phyloP scores from a whole-genome alignment of 768 basidiomycete species.

The Dendrothele bispora region DNA sequence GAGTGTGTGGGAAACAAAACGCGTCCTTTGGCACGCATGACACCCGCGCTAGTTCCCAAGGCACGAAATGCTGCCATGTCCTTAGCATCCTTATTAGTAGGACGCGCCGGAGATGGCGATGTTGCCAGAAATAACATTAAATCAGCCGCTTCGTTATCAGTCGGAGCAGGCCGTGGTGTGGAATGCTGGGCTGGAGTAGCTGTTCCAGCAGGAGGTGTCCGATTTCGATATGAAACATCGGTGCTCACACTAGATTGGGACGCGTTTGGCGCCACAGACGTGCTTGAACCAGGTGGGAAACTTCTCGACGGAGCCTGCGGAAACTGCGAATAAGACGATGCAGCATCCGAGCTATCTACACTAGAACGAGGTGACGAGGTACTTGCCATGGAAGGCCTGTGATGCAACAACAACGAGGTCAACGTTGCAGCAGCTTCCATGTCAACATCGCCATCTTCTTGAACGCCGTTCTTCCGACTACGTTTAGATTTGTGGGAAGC shows the following conservation, averaged over 20 bases:
- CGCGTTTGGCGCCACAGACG: conserved; percentile 31
- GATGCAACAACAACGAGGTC: conserved; percentile 67
- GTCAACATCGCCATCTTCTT: conserved; percentile 61
- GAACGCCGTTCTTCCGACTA: conserved; percentile 28
- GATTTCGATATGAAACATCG: conserved; percentile 32
- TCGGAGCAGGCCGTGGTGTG: conserved; percentile 54
- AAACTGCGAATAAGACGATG: conserved; percentile 60
- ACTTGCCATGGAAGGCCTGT: conserved; percentile 61
- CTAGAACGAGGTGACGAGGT: conserved; percentile 72
- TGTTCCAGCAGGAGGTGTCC: conserved; percentile 37
- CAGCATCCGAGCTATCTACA: conserved; percentile 66
- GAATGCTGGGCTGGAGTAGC: conserved; percentile 28
- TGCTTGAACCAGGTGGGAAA: conserved; percentile 39
- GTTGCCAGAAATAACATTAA: conserved; percentile 84
- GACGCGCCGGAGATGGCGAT: conserved; percentile 77
- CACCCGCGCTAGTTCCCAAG: conserved; percentile 41
- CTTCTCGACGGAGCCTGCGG: conserved; percentile 69
- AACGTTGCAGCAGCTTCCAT: conserved; percentile 84
- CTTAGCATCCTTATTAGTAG: conserved; percentile 49
- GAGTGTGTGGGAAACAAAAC: conserved; percentile 60
- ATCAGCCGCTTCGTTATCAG: conserved; percentile 84
- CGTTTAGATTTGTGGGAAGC: conserved; percentile 10
- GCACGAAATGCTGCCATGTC: conserved; percentile 59
- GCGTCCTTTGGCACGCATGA: conserved; percentile 60
- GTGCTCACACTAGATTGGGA: too few species aligned